Evolutionary conservation across 2,329 filamentous ascomycete species (phyloP), one percentile per base, ranked within the genome.

Genomic region (Xylaria sp.): DNA sequence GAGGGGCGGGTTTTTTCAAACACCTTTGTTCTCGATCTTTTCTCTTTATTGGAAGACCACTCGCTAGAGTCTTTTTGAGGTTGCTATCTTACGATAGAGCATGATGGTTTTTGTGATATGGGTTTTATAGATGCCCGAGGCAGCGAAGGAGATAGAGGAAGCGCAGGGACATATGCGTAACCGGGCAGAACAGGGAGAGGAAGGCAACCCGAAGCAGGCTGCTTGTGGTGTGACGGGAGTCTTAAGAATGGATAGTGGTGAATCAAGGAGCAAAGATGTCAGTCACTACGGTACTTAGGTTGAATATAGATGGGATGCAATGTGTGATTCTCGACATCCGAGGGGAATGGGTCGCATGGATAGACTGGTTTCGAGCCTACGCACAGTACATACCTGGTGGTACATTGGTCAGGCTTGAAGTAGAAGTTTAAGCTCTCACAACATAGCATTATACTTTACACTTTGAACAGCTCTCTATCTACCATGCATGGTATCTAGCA

Each of bases 181-280:
- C 20, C 15, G 15, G 34, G 43, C 45, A 53, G 59, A 43, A 28
- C 58, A 52, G n/a, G 28, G 46, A 53, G 30, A 3, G 9, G 36
- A 53, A 39, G 45, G 15, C 65, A 59, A 53, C 48, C 53, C 36
- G n/a, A 61, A 30, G 59, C 23, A 62, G 52, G 52, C 46, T 57
- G 34, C 9, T 63, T 34, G 23, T 43, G 55, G 50, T 56, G 28
- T 60, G 46, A 56, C 55, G 32, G n/a, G 28, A 53, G 32, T 25
- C 18, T 59, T 23, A 45, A 36, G 34, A 32, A 65, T 20, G 18
- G 45, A 43, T 13, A 32, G 36, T 39, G 15, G 32, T 36, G 20
- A 23, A 39, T 50, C 7, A 32, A 55, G 30, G 39, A 46, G 30
- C 18, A 41, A 53, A 52, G 30, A 59, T 32, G 32, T 52, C 39